A percentile compares a stretch with the other conserved stretches of the same genome.
phyloP scores from a whole-genome alignment of 129 eudicot genomes.

The Flaveria bidentis region DNA sequence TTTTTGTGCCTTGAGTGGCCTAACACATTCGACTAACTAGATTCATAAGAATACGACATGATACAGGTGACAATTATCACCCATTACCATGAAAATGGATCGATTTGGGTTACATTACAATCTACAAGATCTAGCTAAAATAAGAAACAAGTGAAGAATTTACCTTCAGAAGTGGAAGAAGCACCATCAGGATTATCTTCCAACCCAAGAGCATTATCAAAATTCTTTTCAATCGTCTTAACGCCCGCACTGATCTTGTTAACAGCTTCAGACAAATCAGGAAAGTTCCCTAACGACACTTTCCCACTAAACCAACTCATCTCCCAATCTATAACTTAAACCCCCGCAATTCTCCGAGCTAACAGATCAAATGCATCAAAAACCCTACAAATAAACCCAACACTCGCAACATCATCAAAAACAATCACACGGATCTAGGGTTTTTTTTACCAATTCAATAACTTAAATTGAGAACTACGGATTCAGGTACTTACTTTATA shows the following conservation, averaged over 20 bases:
- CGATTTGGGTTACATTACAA: not conserved
- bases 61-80: too few relatives aligned
- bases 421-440: constrained; percentile 27
- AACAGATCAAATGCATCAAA: constrained; percentile 35
- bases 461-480: constrained; percentile 9
- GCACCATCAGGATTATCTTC: constrained; percentile 56
- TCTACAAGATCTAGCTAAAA: not conserved
- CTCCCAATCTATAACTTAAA: constrained; percentile 19
- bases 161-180: constrained; percentile 56
- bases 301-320: constrained; percentile 97
- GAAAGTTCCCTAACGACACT: constrained; percentile 80
- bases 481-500: constrained; percentile 22
- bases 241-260: constrained; percentile 90
- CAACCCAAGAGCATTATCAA: constrained; percentile 85
- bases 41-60: too few relatives aligned
- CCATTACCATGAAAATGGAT: not conserved
- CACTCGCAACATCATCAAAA: not conserved
- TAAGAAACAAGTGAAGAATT: not conserved
- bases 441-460: not conserved
- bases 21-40: too few relatives aligned
- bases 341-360: constrained; percentile 25
- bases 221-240: constrained; percentile 88
- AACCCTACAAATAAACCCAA: constrained; percentile 29
- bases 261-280: constrained; percentile 94
- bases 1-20: too few relatives aligned